These are phyloP conservation scores for Torulaspora globosa DNA, from an alignment of 1,139 yeast genomes.

Conservation along the genomic window DNA sequence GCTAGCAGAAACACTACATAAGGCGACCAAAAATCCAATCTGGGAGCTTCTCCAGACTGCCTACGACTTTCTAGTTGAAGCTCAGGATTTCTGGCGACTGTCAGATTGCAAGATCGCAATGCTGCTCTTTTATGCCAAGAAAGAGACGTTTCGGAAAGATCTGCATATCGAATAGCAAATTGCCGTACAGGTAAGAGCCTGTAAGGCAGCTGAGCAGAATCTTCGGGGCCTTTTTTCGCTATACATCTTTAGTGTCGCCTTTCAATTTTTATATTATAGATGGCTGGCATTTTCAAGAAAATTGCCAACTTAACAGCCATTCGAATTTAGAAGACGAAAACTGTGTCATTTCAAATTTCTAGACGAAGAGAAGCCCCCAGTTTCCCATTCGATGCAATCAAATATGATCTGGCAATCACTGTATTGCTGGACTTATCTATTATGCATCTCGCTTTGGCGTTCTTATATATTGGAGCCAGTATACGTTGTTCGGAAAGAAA, in stretches of 20 bases:
- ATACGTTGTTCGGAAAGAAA: not conserved
- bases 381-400: not conserved
- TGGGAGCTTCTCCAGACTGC: not conserved
- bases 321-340: conserved; percentile 2
- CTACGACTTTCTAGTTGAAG: not conserved
- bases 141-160: not conserved
- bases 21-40: not conserved
- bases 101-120: not conserved
- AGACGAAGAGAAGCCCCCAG: not conserved
- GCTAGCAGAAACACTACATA: not conserved
- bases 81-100: too few species aligned
- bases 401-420: not conserved
- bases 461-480: not conserved
- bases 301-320: conserved; percentile 3
- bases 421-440: not conserved
- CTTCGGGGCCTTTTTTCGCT: not conserved
- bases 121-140: not conserved
- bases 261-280: not conserved
- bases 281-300: conserved; percentile 6
- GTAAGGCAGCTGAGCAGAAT: not conserved
- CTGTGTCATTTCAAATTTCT: not conserved
- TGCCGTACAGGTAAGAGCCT: not conserved
- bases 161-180: not conserved
- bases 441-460: not conserved
- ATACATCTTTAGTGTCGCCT: not conserved